A percentile compares a stretch with the other conserved stretches of the same genome.
Conservation (phyloP, 2,329 filamentous ascomycete species). For the Epicoccum sorghinum region DNA sequence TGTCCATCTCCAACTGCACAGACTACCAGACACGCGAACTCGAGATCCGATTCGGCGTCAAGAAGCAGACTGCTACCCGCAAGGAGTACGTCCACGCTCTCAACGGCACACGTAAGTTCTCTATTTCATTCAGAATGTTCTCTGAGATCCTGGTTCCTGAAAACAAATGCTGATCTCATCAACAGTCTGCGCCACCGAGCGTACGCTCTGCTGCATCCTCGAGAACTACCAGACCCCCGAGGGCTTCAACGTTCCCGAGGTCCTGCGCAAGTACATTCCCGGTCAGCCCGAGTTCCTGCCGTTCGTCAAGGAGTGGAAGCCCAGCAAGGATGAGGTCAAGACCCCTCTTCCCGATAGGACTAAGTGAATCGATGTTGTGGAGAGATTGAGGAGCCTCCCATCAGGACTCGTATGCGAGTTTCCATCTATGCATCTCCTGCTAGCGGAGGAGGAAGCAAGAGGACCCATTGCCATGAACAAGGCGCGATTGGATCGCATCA, state of each 20-base stretch:
- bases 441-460: too few species aligned
- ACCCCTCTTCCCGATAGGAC: conserved; percentile 29
- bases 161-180: conserved; percentile 6
- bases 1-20: conserved; percentile 97
- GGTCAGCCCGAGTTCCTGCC: conserved; percentile 88
- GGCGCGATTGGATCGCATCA: neutral
- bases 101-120: conserved; percentile 68
- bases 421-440: too few species aligned
- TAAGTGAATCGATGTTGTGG: conserved; percentile 9
- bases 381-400: too few species aligned
- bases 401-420: too few species aligned
- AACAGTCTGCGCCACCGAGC: conserved; percentile 80
- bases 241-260: conserved; percentile 53
- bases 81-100: conserved; percentile 96
- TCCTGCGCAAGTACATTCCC: conserved; percentile 71
- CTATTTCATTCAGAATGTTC: too few species aligned
- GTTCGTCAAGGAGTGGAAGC: conserved; percentile 73
- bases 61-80: conserved; percentile 73
- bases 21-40: conserved; percentile 95
- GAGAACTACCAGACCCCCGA: conserved; percentile 97
- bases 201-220: conserved; percentile 90
- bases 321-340: conserved; percentile 37
- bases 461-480: neutral
- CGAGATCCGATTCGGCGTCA: conserved; percentile 88
- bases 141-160: neutral